A percentile compares a stretch with the other conserved stretches of the same genome.
Evolutionary conservation across 352 stramenopile species (phyloP).

Genomic region (Thraustotheca clavata): DNA sequence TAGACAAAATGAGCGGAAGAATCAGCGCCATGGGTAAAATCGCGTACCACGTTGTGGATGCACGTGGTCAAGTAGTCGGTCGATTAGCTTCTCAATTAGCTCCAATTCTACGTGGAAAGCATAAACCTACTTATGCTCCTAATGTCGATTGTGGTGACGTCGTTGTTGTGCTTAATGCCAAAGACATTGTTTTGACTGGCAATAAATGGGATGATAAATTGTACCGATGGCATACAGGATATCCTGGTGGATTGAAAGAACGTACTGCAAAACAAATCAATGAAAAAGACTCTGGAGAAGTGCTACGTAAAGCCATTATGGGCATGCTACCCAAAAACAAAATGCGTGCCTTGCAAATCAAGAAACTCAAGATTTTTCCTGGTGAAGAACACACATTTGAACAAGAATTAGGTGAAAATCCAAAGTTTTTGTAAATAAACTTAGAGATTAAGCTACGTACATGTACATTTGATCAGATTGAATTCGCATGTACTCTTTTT

Average conservation of each 20-base stretch:
- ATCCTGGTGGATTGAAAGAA: constrained; percentile 95
- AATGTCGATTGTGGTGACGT: constrained; percentile 98
- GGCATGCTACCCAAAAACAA: constrained; percentile 98
- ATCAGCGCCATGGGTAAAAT: constrained; percentile 24
- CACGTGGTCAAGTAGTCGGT: constrained; percentile 92
- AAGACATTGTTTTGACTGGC: constrained; percentile 92
- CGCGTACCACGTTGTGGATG: constrained; percentile 96
- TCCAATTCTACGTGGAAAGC: constrained; percentile 95
- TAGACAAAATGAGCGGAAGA: constrained; percentile 15
- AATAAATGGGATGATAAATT: constrained; percentile 97
- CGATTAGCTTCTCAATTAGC: constrained; percentile 93
- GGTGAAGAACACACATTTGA: constrained; percentile 89
- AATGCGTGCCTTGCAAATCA: constrained; percentile 90
- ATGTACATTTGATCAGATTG: constrained; percentile 12
- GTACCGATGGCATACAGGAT: constrained; percentile 98
- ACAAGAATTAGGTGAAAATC: constrained; percentile 80
- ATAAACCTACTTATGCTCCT: constrained; percentile 97
- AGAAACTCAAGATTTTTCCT: constrained; percentile 96
- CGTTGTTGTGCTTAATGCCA: constrained; percentile 96
- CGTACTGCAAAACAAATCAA: constrained; percentile 91
- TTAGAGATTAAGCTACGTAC: not conserved
- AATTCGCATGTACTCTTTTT: constrained; percentile 69
- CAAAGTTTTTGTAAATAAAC: constrained; percentile 67
- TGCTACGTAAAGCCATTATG: constrained; percentile 93
- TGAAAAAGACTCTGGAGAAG: constrained; percentile 91